Evolutionary conservation across 1,284 basidiomycete genomes (phyloP), one percentile per base, ranked within the genome.

Genomic region (Cutaneotrichosporon cyanovorans): DNA sequence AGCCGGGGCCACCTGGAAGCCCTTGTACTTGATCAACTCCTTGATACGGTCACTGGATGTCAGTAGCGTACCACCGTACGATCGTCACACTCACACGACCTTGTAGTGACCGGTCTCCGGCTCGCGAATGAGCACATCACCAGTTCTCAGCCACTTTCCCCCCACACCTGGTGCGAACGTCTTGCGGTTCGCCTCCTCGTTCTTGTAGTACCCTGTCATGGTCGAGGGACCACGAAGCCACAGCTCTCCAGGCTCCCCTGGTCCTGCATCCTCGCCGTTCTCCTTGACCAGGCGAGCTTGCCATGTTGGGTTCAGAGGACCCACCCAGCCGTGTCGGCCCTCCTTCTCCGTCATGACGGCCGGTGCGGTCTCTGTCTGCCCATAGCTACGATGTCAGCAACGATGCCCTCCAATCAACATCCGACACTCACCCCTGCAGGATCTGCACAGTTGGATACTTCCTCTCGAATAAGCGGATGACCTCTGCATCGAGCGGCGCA

Each of bases 21-120:
- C 71, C 51, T 73, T 73, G 54, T 88, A 88, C 66, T 89, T 88
- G 72, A 90, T 85, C 28, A 89, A 69, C 61, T 89, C 87, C 58
- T 89, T 89, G 54, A 80, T 76, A 37, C 72, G 52, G 51, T 73
- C 71, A 19, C 25, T 28, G 12, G 25, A 28, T n/a, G 25, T 28
- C 25, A 28, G 25, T 12, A 28, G 25, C 8, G 7, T 7, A 7
- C 12, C 8, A 28, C 12, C 12, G 25, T 12, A 28, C n/a, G 12
- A 28, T 28, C 25, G 25, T n/a, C n/a, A n/a, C n/a, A 28, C 25
- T 7, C 12, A 28, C 25, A 28, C 25, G 25, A 28, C 25, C 25
- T 28, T 28, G 25, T 7, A 12, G 25, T 28, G 7, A 7, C 25
- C 25, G 25, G 7, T 86, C 2, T 86, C 79, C 3, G 66, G 55